Base-by-base conservation (phyloP, 106 monocot species). In the Posidonia australis region DNA sequence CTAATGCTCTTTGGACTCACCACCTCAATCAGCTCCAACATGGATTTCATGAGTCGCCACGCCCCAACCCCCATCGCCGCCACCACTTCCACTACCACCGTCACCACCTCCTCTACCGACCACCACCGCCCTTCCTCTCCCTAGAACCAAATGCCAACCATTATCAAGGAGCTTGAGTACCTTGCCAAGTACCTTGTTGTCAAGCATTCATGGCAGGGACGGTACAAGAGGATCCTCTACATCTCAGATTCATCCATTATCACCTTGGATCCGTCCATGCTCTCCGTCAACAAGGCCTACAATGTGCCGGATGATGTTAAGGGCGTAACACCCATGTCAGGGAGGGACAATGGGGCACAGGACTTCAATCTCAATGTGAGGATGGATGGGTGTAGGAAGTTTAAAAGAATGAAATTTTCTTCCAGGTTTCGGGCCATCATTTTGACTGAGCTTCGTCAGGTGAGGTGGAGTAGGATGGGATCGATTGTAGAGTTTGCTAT, bases 31-130 rank as follows among this genome's bases (percentile, higher is more conserved):
- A 66, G n/a, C 74, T 84, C 24, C 11, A 27, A 65, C 70, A 94
- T 94, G 94, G 94, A 94, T 68, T 94, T 90, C 78, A 81, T 74
- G 45, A 84, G 81, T 72, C 94, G 94, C 73, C 94, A 84, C 69
- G 70, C 77, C 57, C 67, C 74, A 70, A 23, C 60, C 66, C 7
- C 43, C 74, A 31, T 47, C 63, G 42, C 65, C 27, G 13, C 73
- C 66, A 19, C 57, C 6, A 51, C 41, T 58, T 57, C 19, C 41
- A 29, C 45, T 17, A 12, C 74, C 57, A 12, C 61, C 70, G 31
- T 67, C 77, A 10, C 54, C 65, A 5, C 43, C 73, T 28, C 67
- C 62, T 57, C 64, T 29, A 23, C 74, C 64, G 58, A 66, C 19
- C 66, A 66, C 18, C 53, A n/a, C 2, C 45, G 10, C 63, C 10